These are phyloP conservation scores for Prunus persica DNA, from an alignment of 306 rosid genomes.

Conservation along the genomic window Prunus_persica_NCBIv2 NC_034010.1:29876501-29877000, in stretches of 20 bases:
- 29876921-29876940: background rate
- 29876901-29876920: background rate
- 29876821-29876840: background rate
- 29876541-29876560: slow-evolving; percentile 89
- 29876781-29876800: background rate
- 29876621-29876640: slow-evolving; percentile 59
- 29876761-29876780: background rate
- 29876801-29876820: background rate
- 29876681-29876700: background rate
- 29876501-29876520: slow-evolving; percentile 15
- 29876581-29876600: slow-evolving; percentile 59
- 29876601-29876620: slow-evolving; percentile 73
- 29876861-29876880: background rate
- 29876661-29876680: background rate
- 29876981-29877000: background rate
- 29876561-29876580: slow-evolving; percentile 90
- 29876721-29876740: background rate
- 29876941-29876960: background rate
- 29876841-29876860: background rate
- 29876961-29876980: background rate
- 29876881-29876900: background rate
- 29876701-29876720: background rate
- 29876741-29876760: slow-evolving; percentile 1
- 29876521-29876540: slow-evolving; percentile 81
- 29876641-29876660: background rate